Base-by-base conservation (phyloP, 2,329 filamentous ascomycete species). In the Basipetospora sp. region DNA sequence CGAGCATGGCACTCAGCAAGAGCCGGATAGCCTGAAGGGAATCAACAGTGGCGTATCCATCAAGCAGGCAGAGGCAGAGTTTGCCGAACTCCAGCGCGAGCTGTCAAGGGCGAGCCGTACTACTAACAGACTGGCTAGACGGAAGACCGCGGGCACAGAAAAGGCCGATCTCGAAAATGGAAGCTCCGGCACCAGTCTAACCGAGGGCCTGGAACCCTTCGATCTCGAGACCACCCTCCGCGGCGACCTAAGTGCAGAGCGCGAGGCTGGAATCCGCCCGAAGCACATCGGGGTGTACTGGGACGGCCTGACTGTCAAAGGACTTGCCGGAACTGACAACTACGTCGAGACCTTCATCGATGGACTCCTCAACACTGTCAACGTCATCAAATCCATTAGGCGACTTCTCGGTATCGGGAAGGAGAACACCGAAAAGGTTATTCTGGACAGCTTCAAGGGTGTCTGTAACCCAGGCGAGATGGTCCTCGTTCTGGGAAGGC, bases 231-330 rank as follows among this genome's bases (percentile, higher is more conserved):
- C 65, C 8, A 76, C 78, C 3, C 62, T 93, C 42, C 72, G 81
- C 31, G 82, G 83, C 3, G 76, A 76, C 39, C 67, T 80, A 40
- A 71, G 69, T 32, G 78, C 83, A 8, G 80, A 85, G 50, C 68
- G 71, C 43, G 74, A 80, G 43, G 80, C 81, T 5, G 85, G 85
- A 1, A 92, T 92, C 56, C 77, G 76, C 42, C 67, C 76, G 4
- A 92, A 92, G 62, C 75, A 80, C 47, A 80, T 86, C 42, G 80
- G 82, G 20, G 80, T 85, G 1, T 71, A 81, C 44, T 92, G 83
- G 82, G 74, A 90, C 38, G 67, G 69, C 14, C 59, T 92, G 34
- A 83, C 80, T 0, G 83, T 90, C 28, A 76, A 72, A 52, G 84
- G 84, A 11, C 71, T 78, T 44, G 80, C 81, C 17, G 81, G 83